Evolutionary conservation across 129 eudicot species (phyloP).

Genomic region (Apium graveolens): DNA sequence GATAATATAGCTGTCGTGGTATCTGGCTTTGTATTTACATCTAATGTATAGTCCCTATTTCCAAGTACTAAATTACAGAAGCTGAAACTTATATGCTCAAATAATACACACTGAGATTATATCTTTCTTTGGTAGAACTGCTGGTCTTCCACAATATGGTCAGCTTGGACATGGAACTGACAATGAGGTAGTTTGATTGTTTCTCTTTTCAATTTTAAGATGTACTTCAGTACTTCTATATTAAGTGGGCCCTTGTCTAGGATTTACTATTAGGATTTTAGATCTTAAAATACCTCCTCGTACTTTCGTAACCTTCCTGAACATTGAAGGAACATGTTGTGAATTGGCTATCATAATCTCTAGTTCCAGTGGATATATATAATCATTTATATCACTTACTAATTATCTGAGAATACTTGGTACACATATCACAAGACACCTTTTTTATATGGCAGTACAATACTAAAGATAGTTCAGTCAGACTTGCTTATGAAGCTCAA

Average conservation of each 20-base stretch:
- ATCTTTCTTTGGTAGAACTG: conserved; percentile 46
- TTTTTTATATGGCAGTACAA: conserved; percentile 51
- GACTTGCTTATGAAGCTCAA: conserved; percentile 92
- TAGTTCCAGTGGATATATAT: neutral
- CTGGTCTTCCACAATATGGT: conserved; percentile 98
- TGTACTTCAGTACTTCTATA: neutral
- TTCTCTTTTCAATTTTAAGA: neutral
- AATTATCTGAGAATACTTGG: too few species aligned
- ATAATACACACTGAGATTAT: conserved; percentile 1
- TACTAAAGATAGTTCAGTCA: conserved; percentile 91
- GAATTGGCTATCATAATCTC: neutral
- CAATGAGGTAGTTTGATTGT: conserved; percentile 59
- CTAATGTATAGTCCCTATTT: neutral
- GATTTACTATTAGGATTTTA: neutral
- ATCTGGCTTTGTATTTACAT: neutral
- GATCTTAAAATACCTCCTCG: neutral
- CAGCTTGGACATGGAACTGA: conserved; percentile 98
- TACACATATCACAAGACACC: neutral
- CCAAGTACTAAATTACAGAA: neutral
- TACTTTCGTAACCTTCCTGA: neutral
- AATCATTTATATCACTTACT: neutral
- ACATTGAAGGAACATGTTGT: neutral
- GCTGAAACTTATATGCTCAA: neutral
- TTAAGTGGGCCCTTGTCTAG: neutral
- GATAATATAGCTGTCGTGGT: neutral